These are phyloP conservation scores for Astrocystis sublimbata DNA, from an alignment of 495 filamentous ascomycete genomes.

Conservation along the genomic window DNA sequence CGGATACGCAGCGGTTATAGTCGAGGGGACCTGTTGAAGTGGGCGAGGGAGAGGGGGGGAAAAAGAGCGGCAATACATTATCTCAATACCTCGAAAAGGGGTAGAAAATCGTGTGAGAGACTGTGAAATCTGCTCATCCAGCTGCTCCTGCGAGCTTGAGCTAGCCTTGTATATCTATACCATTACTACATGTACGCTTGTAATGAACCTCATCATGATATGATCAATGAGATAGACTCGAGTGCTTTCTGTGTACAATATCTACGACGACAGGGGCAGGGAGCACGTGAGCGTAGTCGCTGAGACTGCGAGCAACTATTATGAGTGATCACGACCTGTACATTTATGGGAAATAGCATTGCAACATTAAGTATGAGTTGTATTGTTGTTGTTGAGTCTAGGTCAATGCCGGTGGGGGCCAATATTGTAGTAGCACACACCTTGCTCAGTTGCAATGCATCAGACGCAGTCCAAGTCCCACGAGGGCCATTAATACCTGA, in stretches of 20 bases:
- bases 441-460: constrained; percentile 1
- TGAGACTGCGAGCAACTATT: not conserved
- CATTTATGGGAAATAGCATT: not conserved
- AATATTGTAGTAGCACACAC: not conserved
- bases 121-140: not conserved
- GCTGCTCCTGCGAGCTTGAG: constrained; percentile 3
- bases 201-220: constrained; percentile 18
- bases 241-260: not conserved
- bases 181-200: constrained; percentile 25
- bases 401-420: constrained; percentile 2
- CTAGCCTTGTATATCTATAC: constrained; percentile 23
- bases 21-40: not conserved
- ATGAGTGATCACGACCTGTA: not conserved
- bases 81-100: no score
- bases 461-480: constrained; percentile 4
- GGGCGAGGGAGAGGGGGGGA: not conserved
- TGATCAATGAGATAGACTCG: not conserved
- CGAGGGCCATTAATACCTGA: not conserved
- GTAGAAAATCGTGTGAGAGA: no score
- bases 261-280: not conserved
- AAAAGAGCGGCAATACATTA: not conserved
- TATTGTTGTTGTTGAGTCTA: constrained; percentile 23
- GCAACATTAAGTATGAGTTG: constrained; percentile 9
- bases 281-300: not conserved
- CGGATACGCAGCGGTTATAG: constrained; percentile 45